Evolutionary conservation across 1,284 basidiomycete genomes (phyloP).

Genomic region (Tilletia setariae): DNA sequence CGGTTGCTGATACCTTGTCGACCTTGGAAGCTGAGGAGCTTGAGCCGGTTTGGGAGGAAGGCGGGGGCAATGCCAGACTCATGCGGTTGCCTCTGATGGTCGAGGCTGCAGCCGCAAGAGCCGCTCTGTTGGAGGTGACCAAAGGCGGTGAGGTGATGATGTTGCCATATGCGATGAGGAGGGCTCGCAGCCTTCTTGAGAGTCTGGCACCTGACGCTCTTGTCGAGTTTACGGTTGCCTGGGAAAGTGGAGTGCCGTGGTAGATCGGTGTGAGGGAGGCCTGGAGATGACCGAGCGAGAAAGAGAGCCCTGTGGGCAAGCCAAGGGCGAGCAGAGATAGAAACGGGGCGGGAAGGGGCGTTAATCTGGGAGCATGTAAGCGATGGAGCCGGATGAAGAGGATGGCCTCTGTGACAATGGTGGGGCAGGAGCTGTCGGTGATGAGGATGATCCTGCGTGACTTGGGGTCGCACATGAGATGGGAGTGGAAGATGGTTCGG

Average conservation of each 20-base stretch:
- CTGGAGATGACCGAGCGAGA: conserved; percentile 88
- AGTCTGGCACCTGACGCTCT: not conserved
- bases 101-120: too few species aligned
- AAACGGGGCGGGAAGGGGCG: conserved; percentile 63
- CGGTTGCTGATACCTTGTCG: not conserved
- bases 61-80: too few species aligned
- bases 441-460: conserved; percentile 86
- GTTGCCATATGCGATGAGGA: conserved; percentile 8
- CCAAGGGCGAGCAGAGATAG: conserved; percentile 80
- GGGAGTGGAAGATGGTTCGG: conserved; percentile 59
- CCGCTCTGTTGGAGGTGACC: too few species aligned
- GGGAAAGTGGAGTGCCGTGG: conserved; percentile 34
- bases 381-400: conserved; percentile 84
- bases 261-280: conserved; percentile 74
- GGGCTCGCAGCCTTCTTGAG: not conserved
- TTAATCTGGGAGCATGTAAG: conserved; percentile 62
- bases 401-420: conserved; percentile 80
- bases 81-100: too few species aligned
- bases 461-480: conserved; percentile 86
- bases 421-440: conserved; percentile 81
- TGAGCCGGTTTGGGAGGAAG: too few species aligned
- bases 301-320: conserved; percentile 81
- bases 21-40: too few species aligned
- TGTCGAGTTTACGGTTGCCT: not conserved
- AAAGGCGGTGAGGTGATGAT: not conserved